These are phyloP conservation scores for Beauveria medogensis DNA, from an alignment of 2,329 filamentous ascomycete species.

Conservation along the genomic window DNA sequence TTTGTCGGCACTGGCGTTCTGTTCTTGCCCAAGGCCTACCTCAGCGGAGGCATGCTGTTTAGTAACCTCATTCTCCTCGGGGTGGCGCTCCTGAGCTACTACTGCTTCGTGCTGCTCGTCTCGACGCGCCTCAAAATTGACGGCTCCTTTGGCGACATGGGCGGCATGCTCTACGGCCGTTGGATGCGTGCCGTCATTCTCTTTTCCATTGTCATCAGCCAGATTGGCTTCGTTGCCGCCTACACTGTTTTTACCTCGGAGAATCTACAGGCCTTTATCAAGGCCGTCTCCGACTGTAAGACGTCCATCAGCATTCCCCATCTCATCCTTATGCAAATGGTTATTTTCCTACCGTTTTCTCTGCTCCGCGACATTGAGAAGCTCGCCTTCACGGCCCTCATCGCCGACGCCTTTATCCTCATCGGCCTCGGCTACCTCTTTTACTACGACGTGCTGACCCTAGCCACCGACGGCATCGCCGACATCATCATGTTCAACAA, in stretches of 20 bases:
- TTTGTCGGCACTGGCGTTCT: slow-evolving; percentile 96
- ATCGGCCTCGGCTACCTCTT: slow-evolving; percentile 89
- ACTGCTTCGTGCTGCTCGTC: slow-evolving; percentile 93
- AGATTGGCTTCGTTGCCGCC: slow-evolving; percentile 88
- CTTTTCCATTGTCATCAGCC: slow-evolving; percentile 85
- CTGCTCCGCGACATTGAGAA: slow-evolving; percentile 95
- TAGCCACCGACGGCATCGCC: slow-evolving; percentile 65
- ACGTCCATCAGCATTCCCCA: slow-evolving; percentile 78
- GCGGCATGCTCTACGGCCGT: slow-evolving; percentile 80
- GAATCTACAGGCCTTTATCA: slow-evolving; percentile 89
- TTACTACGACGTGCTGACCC: slow-evolving; percentile 86
- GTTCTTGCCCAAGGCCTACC: slow-evolving; percentile 84
- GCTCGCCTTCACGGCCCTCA: slow-evolving; percentile 85
- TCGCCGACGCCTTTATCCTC: slow-evolving; percentile 91
- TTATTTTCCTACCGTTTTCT: slow-evolving; percentile 90
- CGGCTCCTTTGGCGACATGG: slow-evolving; percentile 97
- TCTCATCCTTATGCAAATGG: slow-evolving; percentile 89
- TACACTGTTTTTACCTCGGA: slow-evolving; percentile 97
- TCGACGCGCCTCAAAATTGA: slow-evolving; percentile 76
- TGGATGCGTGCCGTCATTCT: slow-evolving; percentile 87
- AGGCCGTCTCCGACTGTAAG: slow-evolving; percentile 82
- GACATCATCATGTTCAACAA: slow-evolving; percentile 90
- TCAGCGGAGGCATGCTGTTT: slow-evolving; percentile 97
- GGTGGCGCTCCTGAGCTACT: slow-evolving; percentile 84
- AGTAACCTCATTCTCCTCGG: slow-evolving; percentile 83